These are phyloP conservation scores for Ganoderma meredithae DNA, from an alignment of 1,284 basidiomycete genomes.

Conservation along the genomic window DNA sequence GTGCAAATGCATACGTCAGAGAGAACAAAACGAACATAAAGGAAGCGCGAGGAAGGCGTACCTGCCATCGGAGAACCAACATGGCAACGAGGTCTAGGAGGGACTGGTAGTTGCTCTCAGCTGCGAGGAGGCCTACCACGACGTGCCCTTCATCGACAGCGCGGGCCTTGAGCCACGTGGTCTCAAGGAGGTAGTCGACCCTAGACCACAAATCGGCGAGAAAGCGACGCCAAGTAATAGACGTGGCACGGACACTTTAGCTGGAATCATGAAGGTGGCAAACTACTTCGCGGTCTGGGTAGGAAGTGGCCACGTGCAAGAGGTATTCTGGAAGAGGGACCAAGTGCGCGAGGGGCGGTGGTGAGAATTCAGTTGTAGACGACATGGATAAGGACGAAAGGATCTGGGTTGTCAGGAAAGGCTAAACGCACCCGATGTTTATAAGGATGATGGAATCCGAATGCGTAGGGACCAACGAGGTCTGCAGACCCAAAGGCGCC, in stretches of 20 bases:
- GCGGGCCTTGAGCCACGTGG: slow-evolving; percentile 8
- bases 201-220: slow-evolving; percentile 18
- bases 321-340: slow-evolving; percentile 17
- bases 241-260: neutral
- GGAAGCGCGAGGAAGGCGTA: neutral
- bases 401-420: neutral
- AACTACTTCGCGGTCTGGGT: slow-evolving; percentile 19
- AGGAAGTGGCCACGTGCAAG: slow-evolving; percentile 10
- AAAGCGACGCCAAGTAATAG: slow-evolving; percentile 18
- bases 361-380: slow-evolving; percentile 9
- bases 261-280: slow-evolving; percentile 15
- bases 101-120: slow-evolving; percentile 21
- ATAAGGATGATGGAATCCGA: too few species aligned
- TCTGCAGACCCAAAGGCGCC: too few species aligned
- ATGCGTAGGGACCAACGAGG: too few species aligned
- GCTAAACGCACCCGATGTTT: neutral
- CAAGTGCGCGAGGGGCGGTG: slow-evolving; percentile 2
- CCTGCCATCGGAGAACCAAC: slow-evolving; percentile 18
- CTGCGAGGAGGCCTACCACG: slow-evolving; percentile 18
- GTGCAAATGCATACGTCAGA: neutral
- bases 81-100: slow-evolving; percentile 19
- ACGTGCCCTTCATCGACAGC: slow-evolving; percentile 8
- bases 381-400: neutral
- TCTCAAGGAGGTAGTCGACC: slow-evolving; percentile 14
- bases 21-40: too few species aligned